These are phyloP conservation scores for Mucor plumbeus DNA, from an alignment of 371 early-diverging fungal genomes.

Conservation along the genomic window DNA sequence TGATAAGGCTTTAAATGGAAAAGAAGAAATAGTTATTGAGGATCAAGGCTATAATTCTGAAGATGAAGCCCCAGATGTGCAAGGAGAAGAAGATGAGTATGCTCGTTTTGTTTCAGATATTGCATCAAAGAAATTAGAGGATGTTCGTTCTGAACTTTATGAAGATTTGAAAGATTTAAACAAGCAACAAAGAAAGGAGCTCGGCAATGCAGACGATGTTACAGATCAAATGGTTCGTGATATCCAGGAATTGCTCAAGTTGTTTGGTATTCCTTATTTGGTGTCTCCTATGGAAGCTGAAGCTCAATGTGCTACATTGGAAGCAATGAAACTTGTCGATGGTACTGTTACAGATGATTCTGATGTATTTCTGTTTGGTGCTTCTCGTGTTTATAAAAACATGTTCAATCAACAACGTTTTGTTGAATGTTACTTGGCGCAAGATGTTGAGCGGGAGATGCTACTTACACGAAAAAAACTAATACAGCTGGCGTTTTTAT, in stretches of 20 bases:
- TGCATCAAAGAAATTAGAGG: slow-evolving; percentile 44
- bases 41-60: slow-evolving; percentile 52
- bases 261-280: slow-evolving; percentile 97
- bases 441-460: slow-evolving; percentile 74
- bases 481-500: slow-evolving; percentile 83
- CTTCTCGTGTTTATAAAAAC: slow-evolving; percentile 88
- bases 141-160: slow-evolving; percentile 57
- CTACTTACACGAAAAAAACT: slow-evolving; percentile 74
- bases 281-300: slow-evolving; percentile 98
- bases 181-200: slow-evolving; percentile 59
- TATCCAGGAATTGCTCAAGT: slow-evolving; percentile 73
- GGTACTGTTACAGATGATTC: slow-evolving; percentile 99
- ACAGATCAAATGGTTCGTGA: slow-evolving; percentile 77
- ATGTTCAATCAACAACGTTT: slow-evolving; percentile 91
- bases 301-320: slow-evolving; percentile 93
- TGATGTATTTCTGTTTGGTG: slow-evolving; percentile 98
- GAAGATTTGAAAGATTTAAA: slow-evolving; percentile 65
- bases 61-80: slow-evolving; percentile 34
- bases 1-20: neutral
- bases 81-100: slow-evolving; percentile 62
- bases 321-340: slow-evolving; percentile 78
- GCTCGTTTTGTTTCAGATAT: slow-evolving; percentile 60
- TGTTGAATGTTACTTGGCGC: slow-evolving; percentile 81
- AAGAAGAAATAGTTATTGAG: neutral
- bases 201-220: slow-evolving; percentile 70